Evolutionary conservation across 495 filamentous ascomycete species (phyloP).

Genomic region (Neurospora sp.): DNA sequence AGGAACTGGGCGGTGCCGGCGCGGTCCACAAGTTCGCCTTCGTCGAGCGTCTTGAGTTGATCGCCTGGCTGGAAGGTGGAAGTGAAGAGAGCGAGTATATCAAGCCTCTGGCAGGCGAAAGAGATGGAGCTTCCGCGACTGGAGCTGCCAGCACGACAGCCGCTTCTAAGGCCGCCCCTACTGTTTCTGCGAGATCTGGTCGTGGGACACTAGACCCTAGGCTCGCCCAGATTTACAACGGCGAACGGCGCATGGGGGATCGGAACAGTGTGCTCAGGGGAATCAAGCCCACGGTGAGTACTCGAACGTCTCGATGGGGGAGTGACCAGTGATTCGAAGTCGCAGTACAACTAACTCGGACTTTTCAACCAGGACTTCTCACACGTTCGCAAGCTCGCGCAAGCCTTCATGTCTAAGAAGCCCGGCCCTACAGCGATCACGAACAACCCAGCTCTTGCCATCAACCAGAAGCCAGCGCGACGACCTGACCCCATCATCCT

Average conservation of each 20-base stretch:
- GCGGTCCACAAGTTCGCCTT: constrained; percentile 77
- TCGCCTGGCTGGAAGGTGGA: constrained; percentile 83
- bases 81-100: constrained; percentile 88
- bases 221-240: constrained; percentile 77
- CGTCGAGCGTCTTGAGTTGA: constrained; percentile 79
- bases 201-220: constrained; percentile 63
- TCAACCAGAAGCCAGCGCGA: constrained; percentile 42
- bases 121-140: constrained; percentile 37
- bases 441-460: constrained; percentile 28
- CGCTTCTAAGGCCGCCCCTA: constrained; percentile 41
- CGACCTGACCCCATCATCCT: constrained; percentile 93
- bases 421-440: constrained; percentile 25
- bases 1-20: constrained; percentile 54
- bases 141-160: constrained; percentile 33
- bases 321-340: not conserved
- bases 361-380: constrained; percentile 68
- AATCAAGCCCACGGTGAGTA: constrained; percentile 76
- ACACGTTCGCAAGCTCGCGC: constrained; percentile 77
- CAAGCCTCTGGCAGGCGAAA: constrained; percentile 61
- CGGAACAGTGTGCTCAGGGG: constrained; percentile 80
- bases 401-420: constrained; percentile 64
- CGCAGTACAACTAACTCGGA: not conserved
- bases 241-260: constrained; percentile 84
- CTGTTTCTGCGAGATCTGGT: constrained; percentile 39
- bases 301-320: not conserved